phyloP scores from a whole-genome alignment of 352 stramenopile genomes.

The Globisporangium carolinianum region DNA sequence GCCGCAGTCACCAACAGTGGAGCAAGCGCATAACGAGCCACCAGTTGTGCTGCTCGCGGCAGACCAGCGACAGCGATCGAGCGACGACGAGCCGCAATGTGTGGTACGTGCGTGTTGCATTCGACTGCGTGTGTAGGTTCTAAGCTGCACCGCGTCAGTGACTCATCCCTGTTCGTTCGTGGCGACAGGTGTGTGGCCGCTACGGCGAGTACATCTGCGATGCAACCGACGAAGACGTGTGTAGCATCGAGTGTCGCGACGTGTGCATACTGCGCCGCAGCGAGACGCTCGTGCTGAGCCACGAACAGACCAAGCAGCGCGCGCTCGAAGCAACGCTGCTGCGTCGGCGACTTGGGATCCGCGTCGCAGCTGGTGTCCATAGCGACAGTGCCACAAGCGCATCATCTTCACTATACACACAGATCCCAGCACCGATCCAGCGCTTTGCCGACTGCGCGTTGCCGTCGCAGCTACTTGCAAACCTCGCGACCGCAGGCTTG shows the following conservation, averaged over 20 bases:
- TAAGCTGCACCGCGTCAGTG: too few species aligned
- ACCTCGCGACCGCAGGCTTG: constrained; percentile 29
- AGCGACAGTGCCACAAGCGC: neutral
- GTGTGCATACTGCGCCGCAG: constrained; percentile 19
- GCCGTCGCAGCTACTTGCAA: constrained; percentile 24
- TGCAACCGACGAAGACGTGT: constrained; percentile 77
- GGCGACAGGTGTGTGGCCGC: constrained; percentile 46
- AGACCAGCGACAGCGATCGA: constrained; percentile 8
- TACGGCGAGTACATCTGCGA: constrained; percentile 82
- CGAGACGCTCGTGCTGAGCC: neutral
- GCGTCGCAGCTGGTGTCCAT: constrained; percentile 6
- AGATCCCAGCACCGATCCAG: constrained; percentile 15
- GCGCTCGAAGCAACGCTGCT: constrained; percentile 10
- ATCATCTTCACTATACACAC: neutral
- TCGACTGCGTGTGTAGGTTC: neutral
- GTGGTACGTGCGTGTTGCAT: constrained; percentile 6
- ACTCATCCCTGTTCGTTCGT: too few species aligned
- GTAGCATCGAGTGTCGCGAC: constrained; percentile 71
- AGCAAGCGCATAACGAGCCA: neutral
- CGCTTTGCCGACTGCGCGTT: constrained; percentile 17
- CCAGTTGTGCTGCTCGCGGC: constrained; percentile 6
- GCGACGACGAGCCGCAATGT: constrained; percentile 10
- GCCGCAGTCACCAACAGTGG: too few species aligned
- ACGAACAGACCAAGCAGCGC: constrained; percentile 4
- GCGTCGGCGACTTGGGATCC: constrained; percentile 31